Conservation (phyloP, 2,329 filamentous ascomycete genomes). For the Cercospora zeina region DNA sequence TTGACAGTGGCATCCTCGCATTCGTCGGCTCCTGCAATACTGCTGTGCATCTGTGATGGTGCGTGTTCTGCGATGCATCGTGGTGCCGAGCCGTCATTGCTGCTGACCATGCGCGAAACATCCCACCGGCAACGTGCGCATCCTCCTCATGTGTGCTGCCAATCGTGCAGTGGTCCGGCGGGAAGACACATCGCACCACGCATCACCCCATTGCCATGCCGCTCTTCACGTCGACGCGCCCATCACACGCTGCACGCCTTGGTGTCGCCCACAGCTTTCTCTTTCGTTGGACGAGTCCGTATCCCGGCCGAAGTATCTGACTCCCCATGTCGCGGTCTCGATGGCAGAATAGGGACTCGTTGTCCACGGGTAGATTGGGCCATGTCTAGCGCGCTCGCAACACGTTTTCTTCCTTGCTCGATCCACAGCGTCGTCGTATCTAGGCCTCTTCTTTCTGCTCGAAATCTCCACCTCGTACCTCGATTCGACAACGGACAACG, state of each 20-base stretch:
- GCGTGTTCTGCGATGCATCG: background rate
- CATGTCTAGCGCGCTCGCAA: background rate
- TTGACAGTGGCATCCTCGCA: background rate
- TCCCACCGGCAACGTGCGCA: background rate
- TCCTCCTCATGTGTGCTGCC: too few relatives aligned
- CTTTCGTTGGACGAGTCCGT: background rate
- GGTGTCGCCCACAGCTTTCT: background rate
- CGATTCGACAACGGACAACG: background rate
- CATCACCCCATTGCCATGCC: constrained; percentile 4
- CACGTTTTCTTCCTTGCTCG: background rate
- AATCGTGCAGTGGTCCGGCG: too few relatives aligned
- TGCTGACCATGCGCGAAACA: background rate
- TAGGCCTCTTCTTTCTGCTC: too few relatives aligned
- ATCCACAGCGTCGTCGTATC: background rate
- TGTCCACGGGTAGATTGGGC: background rate
- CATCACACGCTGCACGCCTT: background rate
- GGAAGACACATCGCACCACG: background rate
- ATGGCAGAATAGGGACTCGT: background rate
- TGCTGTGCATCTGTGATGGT: background rate
- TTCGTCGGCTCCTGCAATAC: background rate
- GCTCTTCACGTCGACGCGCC: background rate
- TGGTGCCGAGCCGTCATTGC: background rate
- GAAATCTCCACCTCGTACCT: background rate
- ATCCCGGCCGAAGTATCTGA: background rate
- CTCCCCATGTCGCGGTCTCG: background rate